phyloP scores from a whole-genome alignment of 177 flowering plant species.

The Tripterygium wilfordii region DNA sequence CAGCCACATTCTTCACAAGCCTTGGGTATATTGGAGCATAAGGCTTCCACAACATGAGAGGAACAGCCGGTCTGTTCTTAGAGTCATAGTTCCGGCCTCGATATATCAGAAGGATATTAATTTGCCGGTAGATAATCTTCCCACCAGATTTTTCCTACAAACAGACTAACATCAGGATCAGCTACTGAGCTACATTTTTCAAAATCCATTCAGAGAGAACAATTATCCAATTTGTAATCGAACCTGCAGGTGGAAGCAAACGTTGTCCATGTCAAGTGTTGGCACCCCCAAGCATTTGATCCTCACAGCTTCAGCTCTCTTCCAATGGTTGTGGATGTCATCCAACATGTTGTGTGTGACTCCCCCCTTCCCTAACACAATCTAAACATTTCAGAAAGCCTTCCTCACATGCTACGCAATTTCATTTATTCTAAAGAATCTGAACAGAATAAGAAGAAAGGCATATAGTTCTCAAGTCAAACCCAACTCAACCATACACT shows the following conservation, averaged over 20 bases:
- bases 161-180: conserved; percentile 22
- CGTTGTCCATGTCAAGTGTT: conserved; percentile 93
- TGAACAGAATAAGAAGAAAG: no score
- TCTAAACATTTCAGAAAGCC: background rate
- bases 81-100: conserved; percentile 86
- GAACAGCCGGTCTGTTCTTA: conserved; percentile 59
- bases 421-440: no score
- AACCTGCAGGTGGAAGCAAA: conserved; percentile 94
- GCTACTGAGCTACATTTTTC: background rate
- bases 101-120: conserved; percentile 69
- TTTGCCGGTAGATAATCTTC: conserved; percentile 59
- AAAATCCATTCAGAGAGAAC: background rate
- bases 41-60: conserved; percentile 93
- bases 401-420: no score
- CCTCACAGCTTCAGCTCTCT: conserved; percentile 90
- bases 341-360: conserved; percentile 90
- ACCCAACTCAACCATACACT: no score
- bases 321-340: conserved; percentile 96
- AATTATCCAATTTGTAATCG: background rate
- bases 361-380: conserved; percentile 61
- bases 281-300: conserved; percentile 94
- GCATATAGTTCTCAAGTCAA: no score
- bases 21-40: conserved; percentile 79
- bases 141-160: conserved; percentile 92
- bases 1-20: conserved; percentile 80